Conservation (phyloP, 73 alveolate genomes). For the Stentor coeruleus region DNA sequence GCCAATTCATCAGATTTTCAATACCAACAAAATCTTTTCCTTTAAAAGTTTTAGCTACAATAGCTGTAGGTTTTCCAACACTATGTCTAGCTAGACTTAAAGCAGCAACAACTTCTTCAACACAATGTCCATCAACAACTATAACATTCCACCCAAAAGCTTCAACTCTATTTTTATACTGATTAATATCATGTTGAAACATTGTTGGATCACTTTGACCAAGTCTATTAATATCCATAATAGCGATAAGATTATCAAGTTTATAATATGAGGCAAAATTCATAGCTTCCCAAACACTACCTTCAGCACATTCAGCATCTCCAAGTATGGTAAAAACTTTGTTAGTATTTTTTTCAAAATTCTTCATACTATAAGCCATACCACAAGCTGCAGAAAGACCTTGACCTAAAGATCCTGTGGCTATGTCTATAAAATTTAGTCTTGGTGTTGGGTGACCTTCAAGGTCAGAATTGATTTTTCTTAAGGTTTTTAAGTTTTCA, state of each 20-base stretch:
- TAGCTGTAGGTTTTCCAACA: conserved; percentile 43
- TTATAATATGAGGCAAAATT: conserved; percentile 62
- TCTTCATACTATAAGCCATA: conserved; percentile 71
- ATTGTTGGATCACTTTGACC: conserved; percentile 66
- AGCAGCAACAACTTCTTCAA: conserved; percentile 45
- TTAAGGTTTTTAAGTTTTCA: conserved; percentile 45
- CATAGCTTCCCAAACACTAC: conserved; percentile 76
- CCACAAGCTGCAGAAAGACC: conserved; percentile 73
- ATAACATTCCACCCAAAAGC: conserved; percentile 69
- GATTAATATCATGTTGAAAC: conserved; percentile 51
- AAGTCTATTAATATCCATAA: conserved; percentile 68
- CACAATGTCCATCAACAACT: conserved; percentile 65
- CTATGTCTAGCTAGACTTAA: conserved; percentile 33
- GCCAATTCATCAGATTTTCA: conserved; percentile 58
- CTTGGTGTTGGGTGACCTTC: conserved; percentile 88
- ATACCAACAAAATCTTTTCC: conserved; percentile 55
- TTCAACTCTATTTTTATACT: conserved; percentile 55
- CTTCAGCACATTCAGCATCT: conserved; percentile 79
- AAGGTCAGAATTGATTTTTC: conserved; percentile 55
- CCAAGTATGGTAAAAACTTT: conserved; percentile 55
- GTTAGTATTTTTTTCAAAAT: conserved; percentile 40
- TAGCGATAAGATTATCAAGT: conserved; percentile 63
- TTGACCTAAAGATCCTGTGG: conserved; percentile 78
- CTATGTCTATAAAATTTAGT: conserved; percentile 72
- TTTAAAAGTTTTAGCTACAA: conserved; percentile 63